Base-by-base conservation (phyloP, 176 grass and related monocot species). In the Echinochloa phyllopogon region DNA sequence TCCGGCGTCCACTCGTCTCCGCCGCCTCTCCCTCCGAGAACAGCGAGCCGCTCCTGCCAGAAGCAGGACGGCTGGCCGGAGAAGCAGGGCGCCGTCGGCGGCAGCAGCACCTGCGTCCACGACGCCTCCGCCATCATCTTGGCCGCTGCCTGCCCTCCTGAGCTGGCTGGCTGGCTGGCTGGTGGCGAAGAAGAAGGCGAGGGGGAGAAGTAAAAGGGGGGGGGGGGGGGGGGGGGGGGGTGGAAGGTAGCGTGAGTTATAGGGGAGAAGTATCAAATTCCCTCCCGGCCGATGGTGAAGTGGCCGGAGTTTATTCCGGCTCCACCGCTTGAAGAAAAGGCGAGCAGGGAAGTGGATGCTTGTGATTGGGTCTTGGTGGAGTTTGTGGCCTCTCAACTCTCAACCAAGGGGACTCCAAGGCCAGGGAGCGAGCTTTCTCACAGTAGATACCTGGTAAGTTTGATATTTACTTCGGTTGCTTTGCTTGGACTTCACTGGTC, bases 41-140 rank as follows among this genome's bases (percentile, higher is more conserved):
- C 68, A 6, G 77, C 41, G 29, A 45, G 73, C 53, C 65, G 15
- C 18, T 77, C 89, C 44, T 11, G 89, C 69, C 64, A 50, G 29
- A 78, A 20, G 86, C 87, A 88, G 56, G 36, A 70, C 47, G 86
- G 82, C 69, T 91, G 88, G 53, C 23, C 86, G n/a, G 86, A 29
- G 80, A 94, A 94, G 88, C 65, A 85, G 44, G 89, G 70, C 60
- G 80, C 52, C n/a, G 27, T 13, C 15, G 86, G 86, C 18, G 86
- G 86, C 6, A 99, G 84, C 77, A 94, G 81, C 77, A 94, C 88
- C 61, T 91, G 79, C 82, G 78, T 86, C 83, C 89, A 92, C 33
- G 87, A 92, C 33, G 87, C 57, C 79, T 92, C 89, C 64, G 86
- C 89, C 96, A 99, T 94, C 87, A 92, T 98, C 74, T 90, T 87